phyloP scores from a whole-genome alignment of 140 eudicot species.

The Stevia rebaudiana region DNA sequence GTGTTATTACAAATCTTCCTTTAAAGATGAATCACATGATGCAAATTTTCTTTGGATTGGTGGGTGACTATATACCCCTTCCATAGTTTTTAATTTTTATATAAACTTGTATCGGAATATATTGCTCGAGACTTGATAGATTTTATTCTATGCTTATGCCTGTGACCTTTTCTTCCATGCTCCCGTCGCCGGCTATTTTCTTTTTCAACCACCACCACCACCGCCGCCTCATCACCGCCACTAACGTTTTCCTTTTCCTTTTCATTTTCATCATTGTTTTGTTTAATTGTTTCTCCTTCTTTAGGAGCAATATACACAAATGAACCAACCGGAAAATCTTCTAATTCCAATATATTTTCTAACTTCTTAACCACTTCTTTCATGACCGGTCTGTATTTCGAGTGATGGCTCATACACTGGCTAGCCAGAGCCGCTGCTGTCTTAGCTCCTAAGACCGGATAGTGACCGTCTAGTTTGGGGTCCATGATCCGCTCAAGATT shows the following conservation, averaged over 20 bases:
- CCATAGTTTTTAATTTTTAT: constrained; percentile 34
- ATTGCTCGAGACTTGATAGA: constrained; percentile 51
- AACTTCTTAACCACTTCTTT: constrained; percentile 53
- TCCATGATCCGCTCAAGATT: constrained; percentile 70
- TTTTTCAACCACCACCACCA: constrained; percentile 27
- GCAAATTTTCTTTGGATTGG: constrained; percentile 27
- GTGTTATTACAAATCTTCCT: constrained; percentile 15
- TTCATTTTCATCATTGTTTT: constrained; percentile 1
- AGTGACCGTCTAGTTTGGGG: constrained; percentile 67
- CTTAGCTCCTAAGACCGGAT: constrained; percentile 65
- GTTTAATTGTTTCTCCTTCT: constrained; percentile 9
- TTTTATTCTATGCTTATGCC: constrained; percentile 30
- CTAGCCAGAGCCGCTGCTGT: constrained; percentile 64
- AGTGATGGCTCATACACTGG: constrained; percentile 62
- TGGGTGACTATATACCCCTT: constrained; percentile 23
- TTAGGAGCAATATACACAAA: constrained; percentile 57
- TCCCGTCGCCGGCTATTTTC: constrained; percentile 22
- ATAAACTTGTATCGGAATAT: constrained; percentile 54
- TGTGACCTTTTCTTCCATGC: constrained; percentile 23
- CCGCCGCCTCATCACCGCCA: constrained; percentile 16
- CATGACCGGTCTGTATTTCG: constrained; percentile 74
- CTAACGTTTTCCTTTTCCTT: constrained; percentile 2
- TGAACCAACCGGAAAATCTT: constrained; percentile 42
- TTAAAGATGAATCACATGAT: constrained; percentile 26
- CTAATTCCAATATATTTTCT: constrained; percentile 50